phyloP scores from a whole-genome alignment of 352 stramenopile genomes.

The Pythium volutum region DNA sequence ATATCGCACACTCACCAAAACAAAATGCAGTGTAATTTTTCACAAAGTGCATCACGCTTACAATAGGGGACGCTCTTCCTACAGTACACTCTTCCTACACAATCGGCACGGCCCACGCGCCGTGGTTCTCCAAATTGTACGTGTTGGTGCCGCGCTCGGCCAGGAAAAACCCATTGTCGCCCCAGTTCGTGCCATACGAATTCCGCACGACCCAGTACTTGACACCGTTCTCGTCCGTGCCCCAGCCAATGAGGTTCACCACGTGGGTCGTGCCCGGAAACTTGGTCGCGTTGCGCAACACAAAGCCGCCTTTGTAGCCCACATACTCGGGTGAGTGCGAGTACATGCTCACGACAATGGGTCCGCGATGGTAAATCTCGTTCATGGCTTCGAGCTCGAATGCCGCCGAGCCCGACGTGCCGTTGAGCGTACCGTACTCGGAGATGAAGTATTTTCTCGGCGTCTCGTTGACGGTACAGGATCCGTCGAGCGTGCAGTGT shows the following conservation, averaged over 20 bases:
- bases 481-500: conserved; percentile 53
- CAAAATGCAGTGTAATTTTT: not conserved
- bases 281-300: conserved; percentile 85
- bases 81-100: conserved; percentile 17
- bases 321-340: conserved; percentile 64
- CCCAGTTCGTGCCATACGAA: conserved; percentile 80
- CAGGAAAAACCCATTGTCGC: conserved; percentile 69
- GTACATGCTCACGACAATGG: conserved; percentile 93
- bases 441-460: conserved; percentile 68
- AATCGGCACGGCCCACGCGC: conserved; percentile 68
- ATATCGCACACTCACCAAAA: too few species aligned
- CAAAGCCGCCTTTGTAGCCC: conserved; percentile 90
- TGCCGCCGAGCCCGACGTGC: conserved; percentile 43
- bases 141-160: conserved; percentile 68
- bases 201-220: conserved; percentile 98
- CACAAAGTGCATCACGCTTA: not conserved
- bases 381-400: conserved; percentile 88
- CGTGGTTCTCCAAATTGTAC: conserved; percentile 78
- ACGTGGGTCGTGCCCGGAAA: conserved; percentile 86
- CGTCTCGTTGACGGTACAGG: conserved; percentile 54
- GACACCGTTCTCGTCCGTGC: conserved; percentile 68
- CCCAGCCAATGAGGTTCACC: conserved; percentile 96
- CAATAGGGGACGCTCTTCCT: not conserved
- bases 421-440: conserved; percentile 77
- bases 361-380: conserved; percentile 95